Base-by-base conservation (phyloP, 331 rosid species). In the Malus hybrid region DNA sequence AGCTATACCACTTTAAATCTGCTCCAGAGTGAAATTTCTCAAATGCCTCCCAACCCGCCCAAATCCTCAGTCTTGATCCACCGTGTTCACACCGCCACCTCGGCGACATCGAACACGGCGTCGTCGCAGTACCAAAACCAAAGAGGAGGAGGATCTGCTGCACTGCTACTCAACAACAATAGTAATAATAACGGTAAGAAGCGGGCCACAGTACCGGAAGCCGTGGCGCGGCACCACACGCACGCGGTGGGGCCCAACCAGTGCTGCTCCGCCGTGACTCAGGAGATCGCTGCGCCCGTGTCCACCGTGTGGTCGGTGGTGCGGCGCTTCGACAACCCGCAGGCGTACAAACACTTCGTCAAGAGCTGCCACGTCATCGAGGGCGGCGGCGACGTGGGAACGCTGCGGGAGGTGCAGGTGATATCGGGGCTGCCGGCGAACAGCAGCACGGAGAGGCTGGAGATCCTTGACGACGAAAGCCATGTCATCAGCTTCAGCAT, bases 261-360 rank as follows among this genome's bases (percentile, higher is more conserved):
- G 90, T 87, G 90, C 79, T 90, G 86, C 91, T 90, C 98, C 69
- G 86, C 95, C 69, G 87, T 89, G 20, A 79, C 87, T 10, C 90
- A 90, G 73, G 88, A 90, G 79, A 89, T 90, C 85, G 81, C 85
- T 6, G 97, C 97, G 61, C 93, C 98, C 0, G 88, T 87, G n/a
- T 76, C 93, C 79, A 86, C 91, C 46, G 91, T 93, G 9, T 93
- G 98, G 98, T 87, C 98, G 55, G 92, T 91, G 44, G 90, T 93
- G 64, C 89, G 97, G 5, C 97, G 98, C 31, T 93, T 93, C 86
- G 98, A 93, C 83, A 88, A 88, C 69, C 98, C 98, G 0, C 97
- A 93, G 15, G 97, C 91, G 19, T 93, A 93, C 83, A 93, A 93
- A 67, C 80, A 91, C 87, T 93, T 93, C 80, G 87, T 93, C 42